phyloP scores from a whole-genome alignment of 139 green algal species.

The Chlorella sp. region DNA sequence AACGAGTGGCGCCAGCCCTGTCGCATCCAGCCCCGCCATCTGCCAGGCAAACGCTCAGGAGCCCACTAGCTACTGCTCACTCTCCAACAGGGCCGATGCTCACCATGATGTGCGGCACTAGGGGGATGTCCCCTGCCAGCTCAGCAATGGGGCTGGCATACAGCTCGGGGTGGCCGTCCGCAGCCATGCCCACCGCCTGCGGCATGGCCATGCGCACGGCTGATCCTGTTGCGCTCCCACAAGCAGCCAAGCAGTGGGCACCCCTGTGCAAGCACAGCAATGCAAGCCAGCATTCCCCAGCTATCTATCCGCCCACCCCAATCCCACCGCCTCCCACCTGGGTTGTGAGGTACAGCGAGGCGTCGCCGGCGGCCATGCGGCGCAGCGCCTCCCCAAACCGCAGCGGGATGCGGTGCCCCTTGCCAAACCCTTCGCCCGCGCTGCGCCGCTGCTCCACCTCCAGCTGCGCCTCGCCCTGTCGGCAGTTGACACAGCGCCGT shows the following conservation, averaged over 20 bases:
- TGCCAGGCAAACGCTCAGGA: too few species aligned
- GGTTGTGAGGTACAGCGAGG: constrained; percentile 76
- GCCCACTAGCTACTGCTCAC: too few species aligned
- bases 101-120: constrained; percentile 57
- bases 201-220: not conserved
- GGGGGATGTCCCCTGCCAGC: constrained; percentile 61
- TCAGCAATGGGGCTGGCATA: constrained; percentile 56
- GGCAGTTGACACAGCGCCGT: not conserved
- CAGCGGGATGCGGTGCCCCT: constrained; percentile 61
- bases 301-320: not conserved
- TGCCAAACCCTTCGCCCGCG: constrained; percentile 56
- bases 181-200: constrained; percentile 41
- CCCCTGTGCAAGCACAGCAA: not conserved
- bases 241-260: not conserved
- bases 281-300: not conserved
- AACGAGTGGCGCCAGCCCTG: too few species aligned
- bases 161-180: constrained; percentile 70
- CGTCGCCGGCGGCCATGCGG: constrained; percentile 51
- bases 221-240: not conserved
- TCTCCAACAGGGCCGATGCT: too few species aligned
- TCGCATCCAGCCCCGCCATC: too few species aligned
- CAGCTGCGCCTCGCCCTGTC: constrained; percentile 56
- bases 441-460: constrained; percentile 63
- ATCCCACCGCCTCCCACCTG: constrained; percentile 43
- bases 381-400: constrained; percentile 63